Base-by-base conservation (phyloP, 169 alveolate genomes). In the Neospora caninum region DNA sequence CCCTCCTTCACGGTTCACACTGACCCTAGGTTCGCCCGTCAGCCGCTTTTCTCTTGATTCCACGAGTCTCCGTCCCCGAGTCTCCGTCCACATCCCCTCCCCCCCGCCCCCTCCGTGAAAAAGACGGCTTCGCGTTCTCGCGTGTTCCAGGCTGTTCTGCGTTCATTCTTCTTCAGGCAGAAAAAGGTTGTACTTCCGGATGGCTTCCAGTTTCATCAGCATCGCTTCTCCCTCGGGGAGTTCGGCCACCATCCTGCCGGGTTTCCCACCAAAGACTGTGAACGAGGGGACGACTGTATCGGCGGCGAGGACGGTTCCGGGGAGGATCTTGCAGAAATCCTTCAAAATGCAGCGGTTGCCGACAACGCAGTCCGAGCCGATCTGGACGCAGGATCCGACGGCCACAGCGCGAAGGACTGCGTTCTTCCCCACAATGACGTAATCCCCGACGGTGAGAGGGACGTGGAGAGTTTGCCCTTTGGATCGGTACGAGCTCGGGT, bases 231-330 rank as follows among this genome's bases (percentile, higher is more conserved):
- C 92, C 83, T 97, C 98, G 67, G 97, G 95, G n/a, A 97, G 94
- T 42, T 95, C 95, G 49, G 98, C 98, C 25, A 97, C 43, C 49
- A 95, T 83, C 73, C 93, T 93, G 49, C 97, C 99, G 4, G 99
- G 99, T 54, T 93, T 91, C 54, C 99, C 99, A 31, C 98, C 98
- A 96, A 95, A 97, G 78, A 96, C 97, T 39, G 98, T 96, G 94
- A 96, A 96, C 13, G 98, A 97, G 34, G 98, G 97, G 53, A 98
- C 96, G 42, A 96, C 92, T 34, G 98, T 96, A 94, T 97, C 98
- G 53, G 98, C 96, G 13, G 98, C 96, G 53, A 98, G 95, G 91
- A 94, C 95, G 67, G 98, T 91, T 83, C 95, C 94, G 88, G 98
- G 98, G 80, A 96, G 88, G 36, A 98, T 95, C 64, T 87, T 94